Evolutionary conservation across 2,329 filamentous ascomycete genomes (phyloP), one percentile per base, ranked within the genome.

Genomic region (Xylaria digitata): DNA sequence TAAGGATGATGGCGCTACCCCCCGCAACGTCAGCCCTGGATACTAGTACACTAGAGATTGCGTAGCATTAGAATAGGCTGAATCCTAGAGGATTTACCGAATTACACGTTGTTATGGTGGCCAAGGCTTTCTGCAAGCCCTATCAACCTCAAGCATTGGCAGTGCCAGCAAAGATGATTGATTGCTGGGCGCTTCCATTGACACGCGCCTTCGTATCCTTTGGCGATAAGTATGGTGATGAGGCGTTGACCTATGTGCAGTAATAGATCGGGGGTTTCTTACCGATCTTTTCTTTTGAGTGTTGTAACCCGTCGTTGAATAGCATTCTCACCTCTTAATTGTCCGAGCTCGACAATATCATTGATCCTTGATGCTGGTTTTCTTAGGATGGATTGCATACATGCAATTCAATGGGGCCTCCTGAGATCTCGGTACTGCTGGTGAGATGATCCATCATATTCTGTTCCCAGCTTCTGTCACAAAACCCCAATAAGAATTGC

Each of bases 41-140:
- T 56, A 26, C 26, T 26, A 26, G 26, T 2, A 26, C 26, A 26
- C 26, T 26, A 48, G 13, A 56, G 45, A 58, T 52, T 49, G 30
- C 52, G 59, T 15, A 55, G 49, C 55, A 40, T 50, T n/a, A 30
- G 40, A 63, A 46, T 55, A 63, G 49, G 60, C 58, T 62, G 49
- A 55, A 68, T 68, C 66, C 66, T 68, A 30, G 62, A 62, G 62
- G 62, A 66, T 62, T 50, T 61, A 53, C 45, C 30, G 23, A 13
- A 56, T 61, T 42, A 34, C 48, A 23, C 54, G 34, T 50, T 46
- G 30, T 2, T 32, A 52, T 53, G 40, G 30, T 46, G 21, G 55
- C 45, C 4, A 52, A 57, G 43, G 48, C 30, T 19, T 21, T 37
- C 37, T 40, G 42, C 34, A 53, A 34, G 21, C 21, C 58, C 26